phyloP scores from a whole-genome alignment of 768 basidiomycete species.

The Floccularia luteovirens region DNA sequence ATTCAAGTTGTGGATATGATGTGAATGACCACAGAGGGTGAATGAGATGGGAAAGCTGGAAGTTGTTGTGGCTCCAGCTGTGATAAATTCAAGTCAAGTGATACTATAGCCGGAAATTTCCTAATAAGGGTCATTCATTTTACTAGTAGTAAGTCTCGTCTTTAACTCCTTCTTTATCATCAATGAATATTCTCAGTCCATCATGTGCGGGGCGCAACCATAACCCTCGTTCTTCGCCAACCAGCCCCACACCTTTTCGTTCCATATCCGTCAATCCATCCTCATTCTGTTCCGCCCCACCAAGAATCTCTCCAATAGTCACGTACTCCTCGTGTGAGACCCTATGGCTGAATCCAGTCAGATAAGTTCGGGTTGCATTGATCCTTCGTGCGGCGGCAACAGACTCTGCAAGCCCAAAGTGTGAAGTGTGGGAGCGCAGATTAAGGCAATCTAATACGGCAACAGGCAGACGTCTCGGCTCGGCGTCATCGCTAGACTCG shows the following conservation, averaged over 20 bases:
- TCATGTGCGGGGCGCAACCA: conserved; percentile 77
- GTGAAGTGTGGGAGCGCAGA: conserved; percentile 62
- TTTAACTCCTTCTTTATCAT: conserved; percentile 26
- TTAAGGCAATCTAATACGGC: conserved; percentile 75
- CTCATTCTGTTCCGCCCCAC: conserved; percentile 22
- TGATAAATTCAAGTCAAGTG: too few relatives aligned
- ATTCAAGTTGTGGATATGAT: too few relatives aligned
- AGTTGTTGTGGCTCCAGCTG: not conserved
- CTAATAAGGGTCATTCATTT: too few relatives aligned
- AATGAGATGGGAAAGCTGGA: not conserved
- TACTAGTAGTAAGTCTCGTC: conserved; percentile 40
- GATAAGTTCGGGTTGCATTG: conserved; percentile 55
- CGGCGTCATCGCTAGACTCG: conserved; percentile 12
- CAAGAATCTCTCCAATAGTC: conserved; percentile 48
- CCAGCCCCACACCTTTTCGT: conserved; percentile 32
- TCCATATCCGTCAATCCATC: conserved; percentile 23
- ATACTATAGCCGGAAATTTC: conserved; percentile 1
- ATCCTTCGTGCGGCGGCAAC: conserved; percentile 48
- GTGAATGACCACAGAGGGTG: not conserved
- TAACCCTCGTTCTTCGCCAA: conserved; percentile 32
- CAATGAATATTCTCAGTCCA: conserved; percentile 53
- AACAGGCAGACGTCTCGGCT: conserved; percentile 32
- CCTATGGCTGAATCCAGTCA: conserved; percentile 74
- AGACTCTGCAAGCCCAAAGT: conserved; percentile 67
- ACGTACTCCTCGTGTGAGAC: conserved; percentile 73